Conservation (phyloP, 2,329 filamentous ascomycete species). For the Huntiella bhutanensis region DNA sequence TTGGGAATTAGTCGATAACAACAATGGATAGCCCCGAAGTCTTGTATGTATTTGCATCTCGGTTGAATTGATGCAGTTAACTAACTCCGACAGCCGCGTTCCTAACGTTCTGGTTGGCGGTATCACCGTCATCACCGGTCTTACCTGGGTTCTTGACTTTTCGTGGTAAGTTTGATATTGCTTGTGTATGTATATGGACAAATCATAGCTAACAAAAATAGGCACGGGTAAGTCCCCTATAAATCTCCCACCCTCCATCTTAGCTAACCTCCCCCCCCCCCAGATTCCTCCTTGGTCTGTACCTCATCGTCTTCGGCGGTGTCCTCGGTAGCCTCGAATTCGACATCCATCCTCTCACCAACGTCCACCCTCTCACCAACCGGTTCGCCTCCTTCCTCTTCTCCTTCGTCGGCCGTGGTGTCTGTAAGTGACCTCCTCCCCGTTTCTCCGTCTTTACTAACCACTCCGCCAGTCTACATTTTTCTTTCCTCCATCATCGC, state of each 20-base stretch:
- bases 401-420: slow-evolving; percentile 85
- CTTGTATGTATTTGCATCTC: slow-evolving; percentile 43
- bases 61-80: too few species aligned
- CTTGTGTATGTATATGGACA: background rate
- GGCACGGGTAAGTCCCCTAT: slow-evolving; percentile 7
- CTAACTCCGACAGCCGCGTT: slow-evolving; percentile 48
- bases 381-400: slow-evolving; percentile 96
- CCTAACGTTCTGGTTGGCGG: slow-evolving; percentile 80
- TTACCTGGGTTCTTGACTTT: slow-evolving; percentile 48
- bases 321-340: slow-evolving; percentile 67
- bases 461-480: slow-evolving; percentile 58
- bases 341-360: slow-evolving; percentile 77
- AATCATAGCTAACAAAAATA: background rate
- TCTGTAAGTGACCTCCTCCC: slow-evolving; percentile 46
- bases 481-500: slow-evolving; percentile 81
- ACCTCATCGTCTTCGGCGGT: slow-evolving; percentile 80
- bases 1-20: slow-evolving; percentile 9
- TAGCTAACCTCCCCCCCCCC: background rate
- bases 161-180: slow-evolving; percentile 31
- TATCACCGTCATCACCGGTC: slow-evolving; percentile 72
- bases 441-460: background rate
- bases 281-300: slow-evolving; percentile 49
- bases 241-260: background rate
- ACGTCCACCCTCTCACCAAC: slow-evolving; percentile 71
- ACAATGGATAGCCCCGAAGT: slow-evolving; percentile 82